Base-by-base conservation (phyloP, 441 rosid genomes). In the Biscutella auriculata region DNA sequence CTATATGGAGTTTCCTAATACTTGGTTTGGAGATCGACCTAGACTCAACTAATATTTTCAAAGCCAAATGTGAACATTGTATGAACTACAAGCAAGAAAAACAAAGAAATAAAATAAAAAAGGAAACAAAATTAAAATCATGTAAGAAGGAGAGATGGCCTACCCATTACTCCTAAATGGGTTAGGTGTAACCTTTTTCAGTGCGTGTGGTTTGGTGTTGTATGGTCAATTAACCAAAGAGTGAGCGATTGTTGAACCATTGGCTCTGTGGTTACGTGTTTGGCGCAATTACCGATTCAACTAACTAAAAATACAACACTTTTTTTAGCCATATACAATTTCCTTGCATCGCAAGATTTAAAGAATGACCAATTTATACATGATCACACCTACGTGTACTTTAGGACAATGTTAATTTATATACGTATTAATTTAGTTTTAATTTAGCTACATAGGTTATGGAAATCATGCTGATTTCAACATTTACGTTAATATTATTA, bases 171-270 rank as follows among this genome's bases (percentile, higher is more conserved):
- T 45, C 49, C 62, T 4, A 49, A 41, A 50, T 40, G 63, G 46
- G 58, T 57, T 65, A 41, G 70, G 70, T 42, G n/a, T n/a, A 42
- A 48, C 57, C n/a, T n/a, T n/a, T 32, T 39, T 56, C 47, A 36
- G 37, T 56, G 49, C 12, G 54, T 33, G 46, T 17, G 43, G 53
- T 46, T 40, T 9, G 55, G 45, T 15, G 30, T 27, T n/a, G n/a
- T n/a, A n/a, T n/a, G 47, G 23, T 9, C 15, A 35, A 45, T n/a
- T n/a, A 35, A 17, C 10, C 34, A 36, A 36, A 46, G 11, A 14
- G 7, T 14, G n/a, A 47, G 56, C 51, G 13, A 64, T 32, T 34
- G 55, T 23, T 63, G 56, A 57, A 45, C 47, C 50, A 47, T 56
- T 47, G 43, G 57, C 28, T 37, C 21, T 30, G 55, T 54, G 40